phyloP scores from a whole-genome alignment of 192 early-diverging fungal species.

The Entomortierella parvispora region DNA sequence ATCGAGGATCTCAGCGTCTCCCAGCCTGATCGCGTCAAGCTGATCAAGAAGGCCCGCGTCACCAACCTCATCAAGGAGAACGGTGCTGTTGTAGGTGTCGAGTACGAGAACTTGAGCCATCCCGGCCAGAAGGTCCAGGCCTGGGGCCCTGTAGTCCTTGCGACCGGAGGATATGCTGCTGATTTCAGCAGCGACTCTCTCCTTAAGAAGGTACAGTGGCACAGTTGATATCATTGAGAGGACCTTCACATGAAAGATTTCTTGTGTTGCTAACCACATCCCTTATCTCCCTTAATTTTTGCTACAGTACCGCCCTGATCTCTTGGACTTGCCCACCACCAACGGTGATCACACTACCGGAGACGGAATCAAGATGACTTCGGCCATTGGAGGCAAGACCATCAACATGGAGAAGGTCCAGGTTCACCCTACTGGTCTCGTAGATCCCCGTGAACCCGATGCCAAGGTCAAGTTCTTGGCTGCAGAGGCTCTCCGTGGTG shows the following conservation, averaged over 20 bases:
- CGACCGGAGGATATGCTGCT: constrained; percentile 96
- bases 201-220: constrained; percentile 67
- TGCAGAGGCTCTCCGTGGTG: constrained; percentile 95
- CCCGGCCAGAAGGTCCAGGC: constrained; percentile 69
- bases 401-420: constrained; percentile 97
- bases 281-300: not conserved
- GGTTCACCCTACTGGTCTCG: constrained; percentile 97
- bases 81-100: constrained; percentile 81
- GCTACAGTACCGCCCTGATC: constrained; percentile 75
- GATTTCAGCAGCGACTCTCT: constrained; percentile 83
- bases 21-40: constrained; percentile 74
- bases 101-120: constrained; percentile 68
- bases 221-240: not conserved
- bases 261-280: not conserved
- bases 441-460: constrained; percentile 88
- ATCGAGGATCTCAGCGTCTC: constrained; percentile 76
- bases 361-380: constrained; percentile 92
- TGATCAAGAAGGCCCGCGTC: constrained; percentile 88
- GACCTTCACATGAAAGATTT: too few relatives aligned
- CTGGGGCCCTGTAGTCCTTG: constrained; percentile 85
- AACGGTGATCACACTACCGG: constrained; percentile 96
- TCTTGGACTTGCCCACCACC: constrained; percentile 82
- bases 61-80: constrained; percentile 73
- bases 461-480: constrained; percentile 95
- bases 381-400: constrained; percentile 81